These are phyloP conservation scores for Lactarius hatsudake DNA, from an alignment of 768 basidiomycete species.

Conservation along the genomic window DNA sequence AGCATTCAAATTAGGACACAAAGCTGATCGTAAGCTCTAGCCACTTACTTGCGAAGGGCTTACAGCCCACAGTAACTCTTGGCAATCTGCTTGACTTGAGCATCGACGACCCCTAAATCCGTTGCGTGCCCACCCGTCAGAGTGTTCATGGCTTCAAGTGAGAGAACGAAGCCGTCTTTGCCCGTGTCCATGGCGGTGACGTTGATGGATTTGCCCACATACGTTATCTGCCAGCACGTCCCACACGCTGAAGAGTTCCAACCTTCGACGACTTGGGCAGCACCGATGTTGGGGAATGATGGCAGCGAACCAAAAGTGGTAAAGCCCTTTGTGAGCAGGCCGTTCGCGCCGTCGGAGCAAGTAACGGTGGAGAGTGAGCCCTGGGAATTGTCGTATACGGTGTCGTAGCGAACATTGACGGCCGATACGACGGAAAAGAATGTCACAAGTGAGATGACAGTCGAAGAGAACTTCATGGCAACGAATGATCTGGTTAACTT, in stretches of 20 bases:
- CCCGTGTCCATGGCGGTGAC: conserved; percentile 32
- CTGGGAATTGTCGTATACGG: conserved; percentile 33
- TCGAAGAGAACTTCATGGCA: conserved; percentile 32
- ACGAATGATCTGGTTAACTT: conserved; percentile 18
- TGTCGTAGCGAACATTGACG: conserved; percentile 33
- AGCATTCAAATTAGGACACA: not conserved
- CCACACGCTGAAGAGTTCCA: conserved; percentile 36
- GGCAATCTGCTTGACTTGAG: conserved; percentile 42
- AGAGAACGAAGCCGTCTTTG: conserved; percentile 37
- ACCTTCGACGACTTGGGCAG: conserved; percentile 33
- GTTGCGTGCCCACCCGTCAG: conserved; percentile 44
- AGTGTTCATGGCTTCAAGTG: conserved; percentile 36
- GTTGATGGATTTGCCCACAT: conserved; percentile 31
- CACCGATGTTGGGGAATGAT: conserved; percentile 36
- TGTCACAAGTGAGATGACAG: conserved; percentile 27
- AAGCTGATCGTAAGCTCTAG: not conserved
- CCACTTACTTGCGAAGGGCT: conserved; percentile 6
- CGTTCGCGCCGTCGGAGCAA: conserved; percentile 37
- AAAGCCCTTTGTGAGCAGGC: conserved; percentile 35
- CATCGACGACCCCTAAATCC: conserved; percentile 47
- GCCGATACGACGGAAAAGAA: conserved; percentile 15
- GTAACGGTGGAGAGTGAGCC: conserved; percentile 30
- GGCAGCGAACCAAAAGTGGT: conserved; percentile 37
- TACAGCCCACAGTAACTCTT: conserved; percentile 51
- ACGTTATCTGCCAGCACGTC: conserved; percentile 36